phyloP scores from a whole-genome alignment of 1,284 basidiomycete genomes.

The Trichosporon faecale region DNA sequence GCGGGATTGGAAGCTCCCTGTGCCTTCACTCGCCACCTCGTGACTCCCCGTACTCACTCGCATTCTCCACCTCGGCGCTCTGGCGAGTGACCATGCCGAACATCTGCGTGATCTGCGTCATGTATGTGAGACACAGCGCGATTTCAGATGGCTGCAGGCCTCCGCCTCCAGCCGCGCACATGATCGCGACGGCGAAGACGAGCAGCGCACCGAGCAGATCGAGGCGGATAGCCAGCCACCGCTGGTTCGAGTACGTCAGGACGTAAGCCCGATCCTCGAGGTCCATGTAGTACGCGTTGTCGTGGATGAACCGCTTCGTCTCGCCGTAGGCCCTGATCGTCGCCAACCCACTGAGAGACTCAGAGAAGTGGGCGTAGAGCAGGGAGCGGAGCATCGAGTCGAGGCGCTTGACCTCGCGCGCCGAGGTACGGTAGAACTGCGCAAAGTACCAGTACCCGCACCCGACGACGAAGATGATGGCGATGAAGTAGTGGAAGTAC shows the following conservation, averaged over 20 bases:
- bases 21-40: no score
- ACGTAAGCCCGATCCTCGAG: conserved; percentile 67
- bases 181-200: conserved; percentile 61
- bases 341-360: conserved; percentile 68
- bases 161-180: conserved; percentile 52
- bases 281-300: conserved; percentile 70
- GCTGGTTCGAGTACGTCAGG: conserved; percentile 46
- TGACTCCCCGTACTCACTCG: conserved; percentile 33
- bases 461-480: conserved; percentile 34
- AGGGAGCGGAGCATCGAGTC: conserved; percentile 66
- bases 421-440: conserved; percentile 76
- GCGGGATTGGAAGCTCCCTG: no score
- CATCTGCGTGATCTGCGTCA: conserved; percentile 57
- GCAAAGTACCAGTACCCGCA: conserved; percentile 40
- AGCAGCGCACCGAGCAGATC: conserved; percentile 68
- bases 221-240: conserved; percentile 77
- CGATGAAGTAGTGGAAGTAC: conserved; percentile 67
- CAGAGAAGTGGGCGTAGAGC: conserved; percentile 76
- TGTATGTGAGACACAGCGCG: conserved; percentile 67
- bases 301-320: conserved; percentile 61
- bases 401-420: conserved; percentile 62
- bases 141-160: conserved; percentile 65
- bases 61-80: conserved; percentile 63
- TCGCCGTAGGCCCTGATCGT: conserved; percentile 73
- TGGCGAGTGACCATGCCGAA: conserved; percentile 58